Base-by-base conservation (phyloP, 345 rosid species). In the Ceriops tagal region DNA sequence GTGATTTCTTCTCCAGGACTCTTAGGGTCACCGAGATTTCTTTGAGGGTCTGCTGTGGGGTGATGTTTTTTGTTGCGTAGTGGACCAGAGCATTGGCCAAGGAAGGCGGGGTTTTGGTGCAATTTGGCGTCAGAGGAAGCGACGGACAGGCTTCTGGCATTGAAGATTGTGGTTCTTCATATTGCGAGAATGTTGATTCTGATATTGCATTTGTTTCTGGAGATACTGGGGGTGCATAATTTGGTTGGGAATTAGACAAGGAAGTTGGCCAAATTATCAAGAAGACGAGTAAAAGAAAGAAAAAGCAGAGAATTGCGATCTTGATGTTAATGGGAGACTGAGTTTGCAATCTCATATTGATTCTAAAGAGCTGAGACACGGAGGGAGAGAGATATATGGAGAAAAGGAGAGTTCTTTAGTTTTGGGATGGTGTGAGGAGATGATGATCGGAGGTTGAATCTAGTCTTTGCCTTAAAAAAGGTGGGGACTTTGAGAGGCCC, bases 21-120 rank as follows among this genome's bases (percentile, higher is more conserved):
- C 83, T 73, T 11, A 86, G 71, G 7, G 95, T 67, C 28, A 93
- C 89, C 2, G 97, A 88, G 78, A 93, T 86, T 71, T 93, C 97
- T 6, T 84, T 77, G 26, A 81, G 71, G 37, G 98, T 88, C 79
- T 93, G 98, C 26, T 93, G 98, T 4, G 98, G 98, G 30, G 95
- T 93, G 82, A 88, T 67, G 73, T 86, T 89, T 21, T 88, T 79
- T 30, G 97, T 80, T 8, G 80, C 85, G 65, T 93, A 93, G 77
- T 93, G 95, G 77, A 91, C 72, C 0, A 93, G 79, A 43, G 92
- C 88, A 8, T 84, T 84, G 39, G 96, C 87, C 2, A 93, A 71
- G 1, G 88, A 75, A 30, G 89, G 88, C 8, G 92, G 90, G 62
- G 83, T 80, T 75, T 89, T 93, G 58, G 69, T 62, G 80, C 96